Evolutionary conservation across 2,329 filamentous ascomycete genomes (phyloP), one percentile per base, ranked within the genome.

Genomic region (Raffaelea albimanens): DNA sequence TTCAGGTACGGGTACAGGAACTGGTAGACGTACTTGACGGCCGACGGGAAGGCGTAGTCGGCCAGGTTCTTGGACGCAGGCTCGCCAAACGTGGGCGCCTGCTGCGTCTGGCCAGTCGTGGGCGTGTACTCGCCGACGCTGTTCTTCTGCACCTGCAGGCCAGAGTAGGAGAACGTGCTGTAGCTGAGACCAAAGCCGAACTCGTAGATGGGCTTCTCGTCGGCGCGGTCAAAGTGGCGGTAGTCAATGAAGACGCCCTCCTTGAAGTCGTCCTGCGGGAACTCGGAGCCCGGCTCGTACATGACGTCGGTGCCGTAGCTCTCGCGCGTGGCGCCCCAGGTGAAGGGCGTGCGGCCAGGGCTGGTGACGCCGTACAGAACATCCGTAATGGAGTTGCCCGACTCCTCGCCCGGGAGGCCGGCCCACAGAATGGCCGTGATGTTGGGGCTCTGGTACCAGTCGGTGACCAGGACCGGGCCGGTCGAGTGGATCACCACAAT

Each of bases 401-500:
- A 85, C 62, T 95, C 85, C 61, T 95, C 83, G 11, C 89, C 89
- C 0, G 88, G 87, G 18, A 89, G 67, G 57, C 86, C 85, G 31
- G 87, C 87, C 76, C 84, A 93, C 2, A 95, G 62, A 46, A 95
- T 88, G 36, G 87, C 88, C 1, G 86, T 89, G 43, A 95, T 73
- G 63, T 95, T 95, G 33, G 80, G 76, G 63, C 80, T 82, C 45
- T 85, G 67, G 57, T 85, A 82, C 74, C 82, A 91, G 10, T 87
- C 78, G 13, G 81, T 78, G 21, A 96, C 66, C 1, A 94, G 68
- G 4, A 94, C 85, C 1, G 90, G 80, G 0, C 89, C 89, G 3
- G 83, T 78, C 1, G 85, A 88, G 69, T 97, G 91, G 50, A 97
- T 83, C 49, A 96, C 80, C 16, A 97, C 87, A 50, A 97, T 84